Evolutionary conservation across 495 filamentous ascomycete genomes (phyloP).

Genomic region (Hypoxylon lienhwacheense): DNA sequence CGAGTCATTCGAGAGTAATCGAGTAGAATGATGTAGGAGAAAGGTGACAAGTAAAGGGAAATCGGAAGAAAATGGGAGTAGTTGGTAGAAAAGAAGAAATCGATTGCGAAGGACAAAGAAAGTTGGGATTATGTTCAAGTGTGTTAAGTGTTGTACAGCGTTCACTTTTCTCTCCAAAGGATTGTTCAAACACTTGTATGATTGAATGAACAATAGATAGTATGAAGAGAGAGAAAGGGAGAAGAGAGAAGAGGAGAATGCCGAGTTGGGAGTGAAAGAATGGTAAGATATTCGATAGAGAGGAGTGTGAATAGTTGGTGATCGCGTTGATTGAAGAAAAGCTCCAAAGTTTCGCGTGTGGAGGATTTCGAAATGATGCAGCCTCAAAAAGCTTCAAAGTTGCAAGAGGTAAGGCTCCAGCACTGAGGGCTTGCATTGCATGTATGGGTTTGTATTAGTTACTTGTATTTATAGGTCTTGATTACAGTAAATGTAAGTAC

Average conservation of each 20-base stretch:
- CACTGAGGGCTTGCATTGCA: neutral
- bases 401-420: slow-evolving; percentile 29
- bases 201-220: no score
- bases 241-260: slow-evolving; percentile 13
- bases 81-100: slow-evolving; percentile 11
- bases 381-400: slow-evolving; percentile 34
- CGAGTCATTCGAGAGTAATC: slow-evolving; percentile 1
- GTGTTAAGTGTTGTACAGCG: slow-evolving; percentile 23
- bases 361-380: slow-evolving; percentile 27
- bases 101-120: slow-evolving; percentile 24
- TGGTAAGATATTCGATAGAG: slow-evolving; percentile 10
- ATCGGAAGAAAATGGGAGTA: slow-evolving; percentile 9
- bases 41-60: slow-evolving; percentile 5
- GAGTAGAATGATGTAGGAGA: slow-evolving; percentile 14
- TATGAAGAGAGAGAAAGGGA: no score
- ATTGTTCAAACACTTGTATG: neutral
- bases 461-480: neutral
- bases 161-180: slow-evolving; percentile 15
- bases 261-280: slow-evolving; percentile 18
- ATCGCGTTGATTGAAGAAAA: slow-evolving; percentile 33
- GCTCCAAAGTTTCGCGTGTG: slow-evolving; percentile 30
- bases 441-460: slow-evolving; percentile 16
- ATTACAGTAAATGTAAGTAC: neutral
- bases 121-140: slow-evolving; percentile 12
- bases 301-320: slow-evolving; percentile 1